These are phyloP conservation scores for Cystobasidium slooffiae DNA, from an alignment of 1,284 basidiomycete species.

Conservation along the genomic window DNA sequence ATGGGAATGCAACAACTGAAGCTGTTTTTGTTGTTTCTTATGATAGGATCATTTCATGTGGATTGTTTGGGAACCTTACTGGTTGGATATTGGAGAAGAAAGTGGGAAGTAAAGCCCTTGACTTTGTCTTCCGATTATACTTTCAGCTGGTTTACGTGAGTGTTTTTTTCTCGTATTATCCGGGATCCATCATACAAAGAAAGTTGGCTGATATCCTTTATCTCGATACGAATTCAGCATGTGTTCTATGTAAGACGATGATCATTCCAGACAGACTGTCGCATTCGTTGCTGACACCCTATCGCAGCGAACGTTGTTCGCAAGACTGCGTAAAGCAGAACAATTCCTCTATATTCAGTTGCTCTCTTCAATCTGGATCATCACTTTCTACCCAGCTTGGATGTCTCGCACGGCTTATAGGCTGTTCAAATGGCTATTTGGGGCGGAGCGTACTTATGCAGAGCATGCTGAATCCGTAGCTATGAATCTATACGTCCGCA, in stretches of 20 bases:
- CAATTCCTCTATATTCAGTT: slow-evolving; percentile 63
- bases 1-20: not conserved
- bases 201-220: not conserved
- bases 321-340: slow-evolving; percentile 55
- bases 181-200: not conserved
- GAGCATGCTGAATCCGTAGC: slow-evolving; percentile 57
- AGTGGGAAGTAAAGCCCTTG: slow-evolving; percentile 62
- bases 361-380: slow-evolving; percentile 62
- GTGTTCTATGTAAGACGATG: slow-evolving; percentile 54
- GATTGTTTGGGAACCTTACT: slow-evolving; percentile 60
- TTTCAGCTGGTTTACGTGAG: slow-evolving; percentile 58
- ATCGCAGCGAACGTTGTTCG: slow-evolving; percentile 60
- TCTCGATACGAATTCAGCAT: slow-evolving; percentile 47
- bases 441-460: slow-evolving; percentile 60
- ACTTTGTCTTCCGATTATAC: slow-evolving; percentile 62
- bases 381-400: slow-evolving; percentile 63
- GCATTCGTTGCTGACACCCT: slow-evolving; percentile 46
- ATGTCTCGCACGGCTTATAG: slow-evolving; percentile 61
- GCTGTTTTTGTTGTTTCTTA: not conserved
- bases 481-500: slow-evolving; percentile 61
- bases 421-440: slow-evolving; percentile 58
- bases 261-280: not conserved
- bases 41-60: slow-evolving; percentile 56
- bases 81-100: slow-evolving; percentile 62
- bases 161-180: not conserved